Evolutionary conservation across 345 rosid genomes (phyloP), one percentile per base, ranked within the genome.

Genomic region (Eutrema heterophyllum): DNA sequence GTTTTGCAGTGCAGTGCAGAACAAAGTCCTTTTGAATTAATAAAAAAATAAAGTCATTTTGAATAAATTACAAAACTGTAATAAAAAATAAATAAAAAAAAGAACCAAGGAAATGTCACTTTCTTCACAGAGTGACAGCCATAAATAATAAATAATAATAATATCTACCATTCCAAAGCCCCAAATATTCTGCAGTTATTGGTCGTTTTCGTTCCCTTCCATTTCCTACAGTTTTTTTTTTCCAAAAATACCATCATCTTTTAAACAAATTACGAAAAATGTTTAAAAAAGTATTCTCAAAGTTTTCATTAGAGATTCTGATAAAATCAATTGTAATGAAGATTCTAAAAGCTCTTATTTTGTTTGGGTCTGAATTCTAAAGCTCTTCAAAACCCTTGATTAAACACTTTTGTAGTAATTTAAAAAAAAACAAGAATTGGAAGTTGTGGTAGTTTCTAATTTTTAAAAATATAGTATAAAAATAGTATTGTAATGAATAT

Each of bases 111-210:
- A 71, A 65, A 77, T 71, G 73, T 77, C 80, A 77, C 72, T 71
- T 57, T 77, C 80, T 57, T 30, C 64, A 41, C 77, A 71, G 55
- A 48, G 56, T 51, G 79, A 68, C 70, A 68, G 59, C 70, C 56
- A 70, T 68, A 26, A 63, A 62, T 62, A 33, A 7, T 16, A n/a
- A 52, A 63, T 58, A 26, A 18, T 27, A 26, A 48, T 39, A 29
- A 57, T 48, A 57, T 49, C 38, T 71, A 64, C 36, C 54, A 64
- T 65, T 71, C 49, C 72, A 67, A 58, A 24, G 10, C 73, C 68
- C 76, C 72, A 77, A 77, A 77, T 64, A 77, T 77, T 77, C 80
- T 60, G 43, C 71, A 77, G 62, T 70, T 65, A 77, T 30, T 71
- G 65, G 80, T 71, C 76, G 33, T 70, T 77, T 71, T 77, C 72